Evolutionary conservation across 768 basidiomycete species (phyloP), one percentile per base, ranked within the genome.

Genomic region (Lactarius indigo): DNA sequence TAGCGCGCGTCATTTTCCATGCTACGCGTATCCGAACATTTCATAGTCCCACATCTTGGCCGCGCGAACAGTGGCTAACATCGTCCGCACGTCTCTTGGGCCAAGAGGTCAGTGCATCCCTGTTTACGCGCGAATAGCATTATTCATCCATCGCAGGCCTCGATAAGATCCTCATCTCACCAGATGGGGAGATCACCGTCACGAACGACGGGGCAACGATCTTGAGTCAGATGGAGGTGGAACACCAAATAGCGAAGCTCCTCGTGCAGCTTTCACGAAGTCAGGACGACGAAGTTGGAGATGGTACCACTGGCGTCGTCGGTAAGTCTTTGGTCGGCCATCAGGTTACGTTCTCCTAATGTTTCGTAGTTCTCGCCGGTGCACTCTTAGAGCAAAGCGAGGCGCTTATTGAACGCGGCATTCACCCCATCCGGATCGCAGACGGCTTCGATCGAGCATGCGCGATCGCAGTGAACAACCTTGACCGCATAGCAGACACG

Each of bases 141-240:
- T 52, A 63, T 37, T 41, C 9, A 64, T 60, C 26, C 17, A 31
- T 57, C 71, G 15, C 68, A 96, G 94, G 96, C 54, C 85, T 98
- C 58, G 93, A 95, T 82, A 95, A 95, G 84, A 94, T 95, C 73
- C 84, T 95, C 72, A 94, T 95, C 71, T 94, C 92, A 33, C 89
- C 96, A 26, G 97, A 98, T 81, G 97, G 97, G 58, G 97, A 99
- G 73, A 98, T 99, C 74, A 98, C 96, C 37, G 96, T 98, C 42
- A 98, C 97, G 17, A 99, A 99, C 78, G 97, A 99, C 78, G 97
- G 97, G 59, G 97, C 97, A 7, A 99, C 97, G 28, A 99, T 99
- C 72, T 82, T 99, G 64, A 87, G 94, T 28, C 96, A 98, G 81
- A 98, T 99, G 95, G 94, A 97, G 77, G 96, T 98, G 60, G 96